These are phyloP conservation scores for Phyllosticta citribraziliensis DNA, from an alignment of 2,329 filamentous ascomycete species.

Conservation along the genomic window DNA sequence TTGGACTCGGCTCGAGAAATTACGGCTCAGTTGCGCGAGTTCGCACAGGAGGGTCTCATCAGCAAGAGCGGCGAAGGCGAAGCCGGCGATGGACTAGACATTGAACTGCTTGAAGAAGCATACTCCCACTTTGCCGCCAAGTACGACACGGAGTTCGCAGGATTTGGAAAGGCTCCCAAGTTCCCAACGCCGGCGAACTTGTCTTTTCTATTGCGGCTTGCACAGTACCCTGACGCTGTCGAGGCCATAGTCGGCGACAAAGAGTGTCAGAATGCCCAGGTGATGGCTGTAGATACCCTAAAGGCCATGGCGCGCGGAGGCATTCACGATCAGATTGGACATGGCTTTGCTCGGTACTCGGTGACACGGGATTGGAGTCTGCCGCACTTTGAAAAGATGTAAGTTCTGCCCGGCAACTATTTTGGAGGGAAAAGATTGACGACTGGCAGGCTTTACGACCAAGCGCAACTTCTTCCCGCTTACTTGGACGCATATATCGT, in stretches of 20 bases:
- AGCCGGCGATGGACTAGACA: conserved; percentile 60
- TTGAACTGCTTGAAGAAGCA: conserved; percentile 87
- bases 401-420: conserved; percentile 2
- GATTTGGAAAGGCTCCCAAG: conserved; percentile 70
- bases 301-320: conserved; percentile 65
- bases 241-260: conserved; percentile 77
- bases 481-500: conserved; percentile 80
- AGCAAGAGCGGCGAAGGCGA: conserved; percentile 28
- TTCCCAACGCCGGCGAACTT: conserved; percentile 84
- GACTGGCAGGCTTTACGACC: conserved; percentile 60
- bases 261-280: conserved; percentile 62
- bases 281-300: conserved; percentile 74
- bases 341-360: conserved; percentile 76
- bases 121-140: conserved; percentile 68
- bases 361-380: conserved; percentile 87
- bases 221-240: conserved; percentile 61
- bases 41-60: conserved; percentile 78
- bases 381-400: conserved; percentile 94
- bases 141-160: conserved; percentile 70
- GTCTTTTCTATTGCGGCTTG: conserved; percentile 67
- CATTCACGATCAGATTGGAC: conserved; percentile 65
- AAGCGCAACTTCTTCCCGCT: conserved; percentile 71
- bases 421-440: not conserved
- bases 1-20: conserved; percentile 77
- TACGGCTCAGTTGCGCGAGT: conserved; percentile 68